Evolutionary conservation across 2,329 filamentous ascomycete genomes (phyloP), one percentile per base, ranked within the genome.

Genomic region (Ramularia collo-cygni): DNA sequence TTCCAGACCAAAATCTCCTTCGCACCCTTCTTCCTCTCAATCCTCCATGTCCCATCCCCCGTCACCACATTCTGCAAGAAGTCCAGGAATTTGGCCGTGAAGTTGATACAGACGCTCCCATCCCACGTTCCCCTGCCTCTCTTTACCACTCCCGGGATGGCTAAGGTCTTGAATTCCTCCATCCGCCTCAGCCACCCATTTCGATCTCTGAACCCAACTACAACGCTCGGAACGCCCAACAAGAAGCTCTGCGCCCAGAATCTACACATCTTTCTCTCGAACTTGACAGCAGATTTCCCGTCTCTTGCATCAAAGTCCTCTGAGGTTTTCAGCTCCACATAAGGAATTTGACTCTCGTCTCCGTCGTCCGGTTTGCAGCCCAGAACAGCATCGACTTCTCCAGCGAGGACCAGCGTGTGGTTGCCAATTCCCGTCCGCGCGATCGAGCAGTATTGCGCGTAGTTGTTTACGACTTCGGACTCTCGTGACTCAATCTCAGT

Each of bases 171-270:
- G 21, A 94, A 76, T 57, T 94, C 85, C 59, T 94, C 77, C 9
- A 93, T 59, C 9, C 76, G 72, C 34, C 73, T 71, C 15, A 98
- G 69, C 38, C 85, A 75, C 6, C 92, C 90, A 40, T 81, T 58
- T 40, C 74, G 77, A 24, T 76, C 81, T 34, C 92, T 80, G 61
- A 92, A 95, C 1, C 92, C 92, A 19, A 98, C 84, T 32, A 95
- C 79, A 50, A 98, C 86, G 51, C 82, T 92, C 1, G 88, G 87
- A 1, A 96, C 89, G 28, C 90, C 90, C 2, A 98, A 79, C 2
- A 98, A 72, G 58, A 95, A 98, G 0, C 85, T 94, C 63, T 96
- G 92, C 10, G 90, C 86, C 92, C 92, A 98, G 66, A 90, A 95
- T 57, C 93, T 93, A 19, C 60, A 54, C 64, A 96, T 74, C 61